Evolutionary conservation across 331 rosid species (phyloP).

Genomic region (Acacia pycnantha): DNA sequence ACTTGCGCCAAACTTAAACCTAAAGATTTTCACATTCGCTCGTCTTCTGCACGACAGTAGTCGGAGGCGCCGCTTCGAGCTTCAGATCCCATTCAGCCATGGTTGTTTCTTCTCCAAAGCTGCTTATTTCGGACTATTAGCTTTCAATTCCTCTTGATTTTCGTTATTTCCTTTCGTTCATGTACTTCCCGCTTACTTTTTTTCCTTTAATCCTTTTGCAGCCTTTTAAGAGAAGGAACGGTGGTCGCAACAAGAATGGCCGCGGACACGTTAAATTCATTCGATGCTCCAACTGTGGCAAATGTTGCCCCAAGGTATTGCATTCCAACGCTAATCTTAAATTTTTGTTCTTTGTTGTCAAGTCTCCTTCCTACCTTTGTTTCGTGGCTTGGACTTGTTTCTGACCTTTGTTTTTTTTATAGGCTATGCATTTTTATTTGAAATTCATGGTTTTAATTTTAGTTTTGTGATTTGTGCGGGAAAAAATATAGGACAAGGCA

Average conservation of each 20-base stretch:
- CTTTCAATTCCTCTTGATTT: not conserved
- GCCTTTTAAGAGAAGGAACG: conserved; percentile 79
- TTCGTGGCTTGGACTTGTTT: not conserved
- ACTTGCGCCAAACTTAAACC: not conserved
- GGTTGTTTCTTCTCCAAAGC: conserved; percentile 26
- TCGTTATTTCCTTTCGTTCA: not conserved
- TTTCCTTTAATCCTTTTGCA: conserved; percentile 22
- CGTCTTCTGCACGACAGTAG: too few relatives aligned
- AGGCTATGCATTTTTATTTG: not conserved
- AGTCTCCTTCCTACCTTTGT: not conserved
- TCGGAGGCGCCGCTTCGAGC: conserved; percentile 6
- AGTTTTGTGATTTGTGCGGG: not conserved
- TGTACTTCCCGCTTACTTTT: not conserved
- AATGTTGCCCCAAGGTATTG: conserved; percentile 77
- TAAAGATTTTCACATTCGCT: not conserved
- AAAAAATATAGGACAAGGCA: conserved; percentile 56
- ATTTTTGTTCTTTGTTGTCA: not conserved
- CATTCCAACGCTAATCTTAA: not conserved
- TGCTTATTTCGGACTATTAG: not conserved
- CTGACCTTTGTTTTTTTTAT: not conserved
- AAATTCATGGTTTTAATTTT: not conserved
- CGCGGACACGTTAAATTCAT: conserved; percentile 85
- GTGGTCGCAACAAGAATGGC: conserved; percentile 84
- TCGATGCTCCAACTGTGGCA: conserved; percentile 90
- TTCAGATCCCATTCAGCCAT: conserved; percentile 29